These are phyloP conservation scores for Fraxinus excelsior DNA, from an alignment of 257 asterid genomes.

Conservation along the genomic window DNA sequence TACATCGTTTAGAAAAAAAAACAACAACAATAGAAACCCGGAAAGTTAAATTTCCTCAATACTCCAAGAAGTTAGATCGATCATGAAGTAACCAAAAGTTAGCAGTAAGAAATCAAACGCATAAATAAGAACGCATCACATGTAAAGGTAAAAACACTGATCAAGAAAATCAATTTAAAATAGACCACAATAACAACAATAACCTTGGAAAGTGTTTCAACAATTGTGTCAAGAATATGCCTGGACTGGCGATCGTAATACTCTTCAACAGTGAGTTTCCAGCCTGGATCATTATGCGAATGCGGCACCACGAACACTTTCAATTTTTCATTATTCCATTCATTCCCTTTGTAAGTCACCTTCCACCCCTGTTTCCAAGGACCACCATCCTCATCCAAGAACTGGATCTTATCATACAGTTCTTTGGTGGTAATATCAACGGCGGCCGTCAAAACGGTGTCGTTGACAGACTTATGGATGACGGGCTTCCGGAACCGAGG, in stretches of 20 bases:
- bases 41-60: neutral
- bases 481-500: conserved; percentile 56
- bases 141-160: conserved; percentile 1
- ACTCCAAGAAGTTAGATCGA: conserved; percentile 5
- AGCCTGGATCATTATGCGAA: conserved; percentile 98
- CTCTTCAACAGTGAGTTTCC: conserved; percentile 95
- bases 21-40: neutral
- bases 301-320: conserved; percentile 95
- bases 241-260: conserved; percentile 86
- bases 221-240: conserved; percentile 85
- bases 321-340: conserved; percentile 93
- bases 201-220: conserved; percentile 82
- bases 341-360: conserved; percentile 77
- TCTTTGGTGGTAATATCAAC: conserved; percentile 88
- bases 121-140: conserved; percentile 1
- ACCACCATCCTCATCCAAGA: conserved; percentile 92
- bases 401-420: conserved; percentile 86
- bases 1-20: neutral
- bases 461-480: conserved; percentile 51
- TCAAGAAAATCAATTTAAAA: conserved; percentile 4
- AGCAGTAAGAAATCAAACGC: conserved; percentile 10
- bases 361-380: conserved; percentile 99
- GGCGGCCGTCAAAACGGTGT: conserved; percentile 52
- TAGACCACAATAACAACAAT: conserved; percentile 8
- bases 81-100: neutral